phyloP scores from a whole-genome alignment of 345 rosid species.

The Alliaria petiolata region DNA sequence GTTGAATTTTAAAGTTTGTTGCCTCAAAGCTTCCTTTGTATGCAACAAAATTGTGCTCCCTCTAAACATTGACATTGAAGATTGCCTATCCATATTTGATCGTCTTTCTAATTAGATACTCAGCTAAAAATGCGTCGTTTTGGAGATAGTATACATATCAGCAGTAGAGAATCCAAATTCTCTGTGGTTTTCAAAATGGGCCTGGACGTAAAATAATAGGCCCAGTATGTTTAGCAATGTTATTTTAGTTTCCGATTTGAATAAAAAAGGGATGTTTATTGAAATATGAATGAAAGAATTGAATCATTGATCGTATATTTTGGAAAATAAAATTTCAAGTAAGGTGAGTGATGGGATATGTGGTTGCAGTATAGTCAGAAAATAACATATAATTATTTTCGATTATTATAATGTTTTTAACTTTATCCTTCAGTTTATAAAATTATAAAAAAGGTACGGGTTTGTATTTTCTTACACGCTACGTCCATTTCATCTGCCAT shows the following conservation, averaged over 20 bases:
- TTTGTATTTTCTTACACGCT: conserved; percentile 37
- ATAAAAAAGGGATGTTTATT: not conserved
- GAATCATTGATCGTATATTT: not conserved
- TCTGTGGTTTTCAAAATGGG: no score
- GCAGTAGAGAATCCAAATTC: not conserved
- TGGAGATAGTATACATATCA: no score
- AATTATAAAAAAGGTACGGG: conserved; percentile 22
- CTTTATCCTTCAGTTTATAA: conserved; percentile 7
- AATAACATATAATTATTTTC: not conserved
- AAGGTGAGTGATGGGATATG: conserved; percentile 8
- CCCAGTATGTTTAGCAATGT: not conserved
- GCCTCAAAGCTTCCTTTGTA: conserved; percentile 1
- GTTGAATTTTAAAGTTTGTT: not conserved
- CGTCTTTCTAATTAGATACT: not conserved
- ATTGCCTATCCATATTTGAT: not conserved
- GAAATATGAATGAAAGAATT: not conserved
- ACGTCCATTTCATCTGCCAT: conserved; percentile 36
- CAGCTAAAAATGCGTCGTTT: not conserved
- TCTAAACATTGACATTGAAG: not conserved
- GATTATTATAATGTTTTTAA: not conserved
- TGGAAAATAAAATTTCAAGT: not conserved
- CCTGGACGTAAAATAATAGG: not conserved
- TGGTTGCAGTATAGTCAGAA: conserved; percentile 11
- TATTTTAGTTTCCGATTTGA: no score
- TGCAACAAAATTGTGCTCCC: not conserved